Evolutionary conservation across 768 basidiomycete genomes (phyloP), one percentile per base, ranked within the genome.

Genomic region (Collybia sp.): DNA sequence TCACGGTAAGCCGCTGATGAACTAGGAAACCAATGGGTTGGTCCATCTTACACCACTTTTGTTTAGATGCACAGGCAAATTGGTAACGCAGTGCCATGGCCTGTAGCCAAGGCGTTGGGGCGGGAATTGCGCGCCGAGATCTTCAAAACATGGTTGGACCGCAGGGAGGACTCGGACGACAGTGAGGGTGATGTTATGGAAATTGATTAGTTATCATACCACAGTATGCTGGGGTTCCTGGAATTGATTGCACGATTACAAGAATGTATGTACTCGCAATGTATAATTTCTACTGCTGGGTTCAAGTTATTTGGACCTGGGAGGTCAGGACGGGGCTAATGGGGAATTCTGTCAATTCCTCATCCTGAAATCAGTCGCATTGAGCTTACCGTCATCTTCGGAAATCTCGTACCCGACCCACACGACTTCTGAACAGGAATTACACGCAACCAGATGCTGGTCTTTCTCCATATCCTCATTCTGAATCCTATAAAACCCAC

Each of bases 371-470:
- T 32, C 40, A 46, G 5, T 43, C 36, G 40, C 43, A 44, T 49
- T 43, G 33, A 39, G 53, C 48, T 58, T 55, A 32, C 50, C 45
- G 17, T 65, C 69, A 6, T 54, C 63, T 35, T 71, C 68, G 15
- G 59, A 67, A 11, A 75, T 56, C 62, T 92, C 84, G 55, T 89
- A 92, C 1, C 90, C 89, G n/a, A 82, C 85, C 86, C 88, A 92
- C 1, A 92, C 69, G 8, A 79, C 80, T 62, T 92, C 90, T 12
- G 90, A 93, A 58, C 89, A 92, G 44, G 78, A 77, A 45, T 65
- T 76, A 52, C 90, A 93, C 1, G 75, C 80, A 9, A 89, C 67
- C 5, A 92, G 71, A 59, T 92, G 89, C 41, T 69, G 68, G n/a
- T 79, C 90, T 1, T 63, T 64, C 48, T 91, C 88, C 71, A 92